Evolutionary conservation across 148 eudicot species (phyloP), one percentile per base, ranked within the genome.

Genomic region (Amaranthus cruentus): DNA sequence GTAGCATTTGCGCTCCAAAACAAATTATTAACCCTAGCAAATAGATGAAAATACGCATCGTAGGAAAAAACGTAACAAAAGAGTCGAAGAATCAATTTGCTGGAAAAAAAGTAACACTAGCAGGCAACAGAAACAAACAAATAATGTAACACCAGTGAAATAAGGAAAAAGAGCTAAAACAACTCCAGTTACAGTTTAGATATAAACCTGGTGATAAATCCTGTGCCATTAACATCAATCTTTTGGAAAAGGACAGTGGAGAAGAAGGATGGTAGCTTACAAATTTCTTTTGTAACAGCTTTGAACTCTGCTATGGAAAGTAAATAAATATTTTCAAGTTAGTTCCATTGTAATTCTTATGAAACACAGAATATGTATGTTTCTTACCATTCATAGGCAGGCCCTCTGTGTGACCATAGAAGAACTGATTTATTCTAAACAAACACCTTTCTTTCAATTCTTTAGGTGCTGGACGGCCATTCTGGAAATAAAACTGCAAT

Each of bases 231-330:
- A 62, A 72, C 75, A 68, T 95, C 97, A 77, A 95, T 95, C 90
- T 86, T 92, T 78, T 83, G 85, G 75, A 95, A 95, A 50, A 95
- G 89, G 14, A 84, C 85, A 71, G 88, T 66, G 52, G 94, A 90
- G 85, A 95, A 87, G 84, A 95, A 95, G n/a, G 97, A 88, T 66
- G 97, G 99, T 49, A 95, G 86, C 91, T 95, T 95, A 87, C 99
- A 95, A 64, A 95, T 88, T 76, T 95, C 97, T 82, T 87, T 91
- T 0, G 97, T 88, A 72, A 95, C 88, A 50, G 82, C 84, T 78
- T 90, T 95, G 68, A 95, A 95, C 80, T 95, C 97, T 95, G 92
- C 60, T 57, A 68, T 68, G 75, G 67, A 80, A 77, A 68, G 55
- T 7, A 67, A 50, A 52, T 43, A 5, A 10, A 68, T 64, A 50